Conservation (phyloP, 768 basidiomycete species). For the Heimioporus sp. region DNA sequence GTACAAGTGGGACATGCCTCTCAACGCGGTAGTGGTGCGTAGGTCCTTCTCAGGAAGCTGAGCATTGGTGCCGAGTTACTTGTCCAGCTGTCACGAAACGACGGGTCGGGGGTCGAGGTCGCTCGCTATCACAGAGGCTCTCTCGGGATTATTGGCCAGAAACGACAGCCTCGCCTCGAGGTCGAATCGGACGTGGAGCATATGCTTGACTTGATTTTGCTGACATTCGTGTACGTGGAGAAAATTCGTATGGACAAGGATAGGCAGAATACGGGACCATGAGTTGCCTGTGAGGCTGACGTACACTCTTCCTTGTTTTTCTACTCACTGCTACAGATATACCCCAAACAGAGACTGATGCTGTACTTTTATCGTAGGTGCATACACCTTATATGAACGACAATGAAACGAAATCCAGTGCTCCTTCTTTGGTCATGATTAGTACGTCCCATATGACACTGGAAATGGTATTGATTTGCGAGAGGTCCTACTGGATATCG, state of each 20-base stretch:
- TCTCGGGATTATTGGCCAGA: constrained; percentile 19
- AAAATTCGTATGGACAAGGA: constrained; percentile 29
- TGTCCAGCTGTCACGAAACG: constrained; percentile 20
- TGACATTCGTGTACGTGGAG: constrained; percentile 34
- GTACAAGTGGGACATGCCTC: constrained; percentile 34
- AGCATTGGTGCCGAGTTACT: background rate
- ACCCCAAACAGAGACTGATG: background rate
- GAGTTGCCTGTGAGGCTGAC: constrained; percentile 1
- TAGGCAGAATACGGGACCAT: background rate
- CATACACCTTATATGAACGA: constrained; percentile 1
- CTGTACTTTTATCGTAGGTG: constrained; percentile 8
- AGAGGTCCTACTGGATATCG: constrained; percentile 5
- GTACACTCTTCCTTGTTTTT: background rate
- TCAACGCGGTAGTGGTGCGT: constrained; percentile 15
- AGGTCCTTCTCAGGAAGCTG: too few species aligned
- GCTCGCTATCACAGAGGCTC: constrained; percentile 20
- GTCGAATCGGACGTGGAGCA: constrained; percentile 17
- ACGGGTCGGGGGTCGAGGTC: constrained; percentile 11
- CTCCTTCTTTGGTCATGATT: background rate
- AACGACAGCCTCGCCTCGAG: constrained; percentile 17
- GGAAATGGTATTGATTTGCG: background rate
- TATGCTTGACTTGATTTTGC: constrained; percentile 27
- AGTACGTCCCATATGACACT: background rate
- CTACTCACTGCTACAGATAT: background rate
- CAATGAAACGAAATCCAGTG: background rate